Percentiles rank a stretch among this genome's conserved stretches.
Evolutionary conservation across 768 basidiomycete genomes (phyloP).

Genomic region (Trametes punicea): DNA sequence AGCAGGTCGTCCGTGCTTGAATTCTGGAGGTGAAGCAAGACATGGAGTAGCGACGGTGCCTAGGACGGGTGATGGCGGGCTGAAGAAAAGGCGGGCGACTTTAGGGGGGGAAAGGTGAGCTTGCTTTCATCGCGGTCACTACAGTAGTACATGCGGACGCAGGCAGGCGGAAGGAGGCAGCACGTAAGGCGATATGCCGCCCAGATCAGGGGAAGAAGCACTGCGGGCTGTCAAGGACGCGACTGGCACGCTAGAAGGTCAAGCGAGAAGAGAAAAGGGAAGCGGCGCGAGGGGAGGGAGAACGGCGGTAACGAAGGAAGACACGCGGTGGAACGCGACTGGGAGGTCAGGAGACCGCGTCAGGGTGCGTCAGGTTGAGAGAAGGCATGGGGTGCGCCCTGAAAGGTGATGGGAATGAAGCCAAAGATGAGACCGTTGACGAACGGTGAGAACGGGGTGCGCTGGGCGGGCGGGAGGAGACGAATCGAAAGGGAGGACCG

Average conservation of each 20-base stretch:
- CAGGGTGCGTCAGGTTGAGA: background rate
- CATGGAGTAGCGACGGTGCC: too few relatives aligned
- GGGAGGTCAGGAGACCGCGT: slow-evolving; percentile 7
- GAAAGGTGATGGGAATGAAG: background rate
- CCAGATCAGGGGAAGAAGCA: too few relatives aligned
- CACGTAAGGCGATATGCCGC: too few relatives aligned
- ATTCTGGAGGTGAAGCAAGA: too few relatives aligned
- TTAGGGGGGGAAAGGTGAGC: too few relatives aligned
- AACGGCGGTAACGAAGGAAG: background rate
- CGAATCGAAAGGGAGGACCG: background rate
- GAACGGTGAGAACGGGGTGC: background rate
- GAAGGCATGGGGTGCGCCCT: background rate
- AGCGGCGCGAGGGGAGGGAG: background rate
- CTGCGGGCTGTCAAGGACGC: background rate
- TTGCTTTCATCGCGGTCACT: too few relatives aligned
- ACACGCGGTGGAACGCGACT: background rate
- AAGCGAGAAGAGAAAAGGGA: background rate
- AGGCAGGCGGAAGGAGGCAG: too few relatives aligned
- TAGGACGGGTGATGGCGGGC: too few relatives aligned
- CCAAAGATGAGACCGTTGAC: background rate
- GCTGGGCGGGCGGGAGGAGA: background rate
- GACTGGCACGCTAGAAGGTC: background rate
- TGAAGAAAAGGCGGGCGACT: too few relatives aligned
- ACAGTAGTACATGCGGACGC: too few relatives aligned
- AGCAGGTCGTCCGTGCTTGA: too few relatives aligned